Evolutionary conservation across 331 rosid genomes (phyloP).

Genomic region (Acacia concinna): DNA sequence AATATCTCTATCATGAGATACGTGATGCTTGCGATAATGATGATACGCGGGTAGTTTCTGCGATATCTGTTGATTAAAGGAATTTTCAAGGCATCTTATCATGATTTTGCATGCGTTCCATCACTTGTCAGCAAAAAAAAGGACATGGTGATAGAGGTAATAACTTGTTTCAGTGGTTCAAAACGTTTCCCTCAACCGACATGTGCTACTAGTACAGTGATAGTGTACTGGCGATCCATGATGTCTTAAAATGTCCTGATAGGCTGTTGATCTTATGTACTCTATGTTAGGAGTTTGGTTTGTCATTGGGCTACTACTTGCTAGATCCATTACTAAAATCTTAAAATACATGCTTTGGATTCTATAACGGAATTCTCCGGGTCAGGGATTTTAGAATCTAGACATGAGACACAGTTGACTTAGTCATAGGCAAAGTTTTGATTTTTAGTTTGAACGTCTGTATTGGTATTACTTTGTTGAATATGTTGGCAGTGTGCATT

Average conservation of each 20-base stretch:
- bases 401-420: not conserved
- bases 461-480: not conserved
- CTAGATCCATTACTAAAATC: not conserved
- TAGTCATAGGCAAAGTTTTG: not conserved
- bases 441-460: not conserved
- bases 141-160: not conserved
- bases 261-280: not conserved
- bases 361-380: not conserved
- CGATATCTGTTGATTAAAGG: not conserved
- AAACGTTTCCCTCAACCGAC: not conserved
- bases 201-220: not conserved
- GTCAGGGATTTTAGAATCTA: not conserved
- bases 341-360: not conserved
- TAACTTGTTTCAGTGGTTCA: not conserved
- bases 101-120: not conserved
- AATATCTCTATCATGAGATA: not conserved
- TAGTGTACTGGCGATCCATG: not conserved
- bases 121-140: not conserved
- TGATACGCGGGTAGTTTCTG: constrained; percentile 8
- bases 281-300: not conserved
- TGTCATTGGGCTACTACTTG: not conserved
- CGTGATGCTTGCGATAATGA: not conserved
- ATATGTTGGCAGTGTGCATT: not conserved
- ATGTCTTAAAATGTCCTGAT: not conserved
- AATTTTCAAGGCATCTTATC: not conserved